A percentile compares a stretch with the other conserved stretches of the same genome.
These are phyloP conservation scores for Arabis alpina DNA, from an alignment of 345 rosid species.

Conservation along the genomic window DNA sequence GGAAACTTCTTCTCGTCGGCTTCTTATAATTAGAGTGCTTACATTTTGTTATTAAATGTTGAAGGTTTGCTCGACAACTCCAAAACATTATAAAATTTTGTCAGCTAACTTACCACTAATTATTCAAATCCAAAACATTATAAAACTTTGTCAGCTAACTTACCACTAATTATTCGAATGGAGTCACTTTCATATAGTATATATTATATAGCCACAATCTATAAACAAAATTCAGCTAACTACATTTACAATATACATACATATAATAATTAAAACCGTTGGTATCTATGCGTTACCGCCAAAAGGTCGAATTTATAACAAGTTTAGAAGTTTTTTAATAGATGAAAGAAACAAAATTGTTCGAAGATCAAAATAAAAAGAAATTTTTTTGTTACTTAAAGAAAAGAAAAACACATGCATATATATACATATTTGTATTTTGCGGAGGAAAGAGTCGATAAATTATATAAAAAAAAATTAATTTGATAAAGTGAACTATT, in stretches of 20 bases:
- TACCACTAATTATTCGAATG: conserved; percentile 29
- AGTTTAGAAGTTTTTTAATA: not conserved
- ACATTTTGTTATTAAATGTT: conserved; percentile 5
- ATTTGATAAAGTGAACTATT: conserved; percentile 16
- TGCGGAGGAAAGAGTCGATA: not conserved
- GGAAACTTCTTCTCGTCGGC: conserved; percentile 19
- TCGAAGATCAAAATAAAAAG: not conserved
- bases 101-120: conserved; percentile 40
- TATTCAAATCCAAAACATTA: conserved; percentile 29
- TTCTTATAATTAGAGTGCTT: not conserved
- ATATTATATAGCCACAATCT: not conserved
- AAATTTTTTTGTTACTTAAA: too few species aligned
- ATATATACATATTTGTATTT: not conserved
- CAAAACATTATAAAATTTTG: conserved; percentile 33
- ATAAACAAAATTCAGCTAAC: not conserved
- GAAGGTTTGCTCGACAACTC: conserved; percentile 27
- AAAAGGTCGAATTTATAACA: too few species aligned
- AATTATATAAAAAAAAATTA: not conserved
- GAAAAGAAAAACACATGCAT: not conserved
- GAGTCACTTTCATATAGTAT: not conserved
- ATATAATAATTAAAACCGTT: too few species aligned
- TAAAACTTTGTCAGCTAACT: conserved; percentile 38
- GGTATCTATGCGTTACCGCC: too few species aligned
- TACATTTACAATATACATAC: too few species aligned
- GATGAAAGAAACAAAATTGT: not conserved